Base-by-base conservation (phyloP, 2,329 filamentous ascomycete genomes). In the Macrophomina tecta region DNA sequence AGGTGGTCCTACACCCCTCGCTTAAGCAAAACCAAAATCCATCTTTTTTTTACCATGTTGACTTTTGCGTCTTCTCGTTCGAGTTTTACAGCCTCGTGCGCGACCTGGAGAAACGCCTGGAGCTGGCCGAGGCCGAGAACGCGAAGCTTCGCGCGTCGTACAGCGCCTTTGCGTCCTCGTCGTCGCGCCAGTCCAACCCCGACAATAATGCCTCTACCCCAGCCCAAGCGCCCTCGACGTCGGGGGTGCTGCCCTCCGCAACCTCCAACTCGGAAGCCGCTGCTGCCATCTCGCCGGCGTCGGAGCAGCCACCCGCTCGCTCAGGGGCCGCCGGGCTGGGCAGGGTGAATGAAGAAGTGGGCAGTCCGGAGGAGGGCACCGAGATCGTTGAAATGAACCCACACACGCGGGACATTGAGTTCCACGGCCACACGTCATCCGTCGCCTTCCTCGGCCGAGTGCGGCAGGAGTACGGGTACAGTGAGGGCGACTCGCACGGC, bases 371-470 rank as follows among this genome's bases (percentile, higher is more conserved):
- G 38, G 72, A 69, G 2, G 76, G 83, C 48, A 78, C 76, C 4
- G 81, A 81, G 34, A 73, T 83, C 45, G 83, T 83, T 66, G 75
- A 75, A 11, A 81, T 83, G 52, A 84, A 82, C 0, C 79, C 78
- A 34, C 66, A 66, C 58, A 79, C 78, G 64, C 78, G 82, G 38
- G 55, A 66, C 55, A 60, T 66, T 12, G 82, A 84, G 68, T 84
- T 82, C 45, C 82, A 84, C 67, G 82, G 82, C 4, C 82, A 78
- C 67, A 81, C 82, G 1, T 84, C 82, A 0, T 81, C 80, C 2
- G 78, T 82, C 1, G 81, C 82, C 4, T 76, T 82, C 2, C 74
- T 84, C 9, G 81, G 79, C 2, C 78, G 80, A 62, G 71, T 84
- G 4, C 75, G 81, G 65, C 77, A 74, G 63, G 67, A 69, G 14